phyloP scores from a whole-genome alignment of 108 stramenopile genomes.

The Asterionellopsis glacialis region DNA sequence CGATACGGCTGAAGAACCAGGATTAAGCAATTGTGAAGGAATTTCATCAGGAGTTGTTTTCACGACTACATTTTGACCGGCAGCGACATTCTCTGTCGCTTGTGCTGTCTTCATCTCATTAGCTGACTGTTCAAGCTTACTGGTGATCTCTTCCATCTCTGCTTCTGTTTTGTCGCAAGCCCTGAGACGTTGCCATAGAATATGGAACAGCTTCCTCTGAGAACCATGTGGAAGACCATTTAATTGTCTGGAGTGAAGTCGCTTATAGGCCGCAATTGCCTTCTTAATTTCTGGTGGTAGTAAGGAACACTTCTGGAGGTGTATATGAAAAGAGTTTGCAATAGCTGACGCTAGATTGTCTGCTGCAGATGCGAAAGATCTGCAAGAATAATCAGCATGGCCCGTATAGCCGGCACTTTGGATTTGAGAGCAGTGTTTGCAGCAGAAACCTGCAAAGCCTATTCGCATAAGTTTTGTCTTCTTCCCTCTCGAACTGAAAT shows the following conservation, averaged over 20 bases:
- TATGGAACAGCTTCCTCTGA: constrained; percentile 38
- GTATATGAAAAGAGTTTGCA: constrained; percentile 38
- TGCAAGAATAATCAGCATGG: constrained; percentile 16
- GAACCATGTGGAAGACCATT: constrained; percentile 36
- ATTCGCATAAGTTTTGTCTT: constrained; percentile 40
- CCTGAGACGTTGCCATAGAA: constrained; percentile 41
- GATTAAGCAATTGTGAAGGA: not conserved
- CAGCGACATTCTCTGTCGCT: not conserved
- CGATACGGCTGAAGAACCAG: not conserved
- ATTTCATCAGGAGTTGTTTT: not conserved
- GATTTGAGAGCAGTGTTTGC: constrained; percentile 38
- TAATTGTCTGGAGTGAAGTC: constrained; percentile 40
- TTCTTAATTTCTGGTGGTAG: constrained; percentile 23
- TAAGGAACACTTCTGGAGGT: constrained; percentile 37
- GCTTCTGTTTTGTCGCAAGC: constrained; percentile 24
- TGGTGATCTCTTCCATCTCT: constrained; percentile 8
- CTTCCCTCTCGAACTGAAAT: constrained; percentile 43
- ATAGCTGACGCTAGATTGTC: constrained; percentile 47
- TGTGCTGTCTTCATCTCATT: not conserved
- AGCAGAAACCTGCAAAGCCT: constrained; percentile 57
- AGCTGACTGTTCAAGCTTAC: not conserved
- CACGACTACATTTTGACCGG: not conserved
- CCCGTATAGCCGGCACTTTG: not conserved
- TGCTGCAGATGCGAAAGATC: constrained; percentile 40
- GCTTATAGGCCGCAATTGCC: constrained; percentile 32